phyloP scores from a whole-genome alignment of 1,284 basidiomycete species.

The Hymenochaete sp. region DNA sequence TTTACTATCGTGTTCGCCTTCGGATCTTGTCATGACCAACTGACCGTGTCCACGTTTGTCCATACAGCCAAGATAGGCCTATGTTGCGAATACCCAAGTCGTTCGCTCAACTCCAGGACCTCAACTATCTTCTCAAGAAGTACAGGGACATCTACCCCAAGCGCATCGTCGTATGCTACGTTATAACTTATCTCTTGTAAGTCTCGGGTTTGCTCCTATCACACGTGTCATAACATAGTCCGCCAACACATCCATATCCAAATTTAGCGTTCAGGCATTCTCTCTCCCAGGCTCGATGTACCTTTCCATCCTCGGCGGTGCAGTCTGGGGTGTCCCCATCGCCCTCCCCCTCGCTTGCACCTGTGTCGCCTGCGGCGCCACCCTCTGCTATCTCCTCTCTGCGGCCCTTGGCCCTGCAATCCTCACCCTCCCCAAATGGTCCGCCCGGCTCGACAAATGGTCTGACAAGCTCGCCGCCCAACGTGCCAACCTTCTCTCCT shows the following conservation, averaged over 20 bases:
- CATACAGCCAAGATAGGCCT: conserved; percentile 59
- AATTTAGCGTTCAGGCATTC: conserved; percentile 83
- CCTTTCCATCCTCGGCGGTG: conserved; percentile 91
- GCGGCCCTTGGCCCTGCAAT: conserved; percentile 85
- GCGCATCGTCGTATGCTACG: conserved; percentile 75
- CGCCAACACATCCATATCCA: conserved; percentile 11
- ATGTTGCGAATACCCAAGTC: conserved; percentile 74
- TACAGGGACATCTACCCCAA: conserved; percentile 79
- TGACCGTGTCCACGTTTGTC: background rate
- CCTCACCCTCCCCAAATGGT: conserved; percentile 78
- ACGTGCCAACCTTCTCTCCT: conserved; percentile 75
- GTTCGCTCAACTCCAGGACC: conserved; percentile 71
- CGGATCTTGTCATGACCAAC: background rate
- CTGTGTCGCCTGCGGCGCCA: conserved; percentile 85
- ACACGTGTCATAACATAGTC: background rate
- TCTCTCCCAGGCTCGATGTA: conserved; percentile 98
- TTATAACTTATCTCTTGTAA: conserved; percentile 87
- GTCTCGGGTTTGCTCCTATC: conserved; percentile 25
- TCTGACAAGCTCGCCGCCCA: conserved; percentile 62
- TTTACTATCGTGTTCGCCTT: no score
- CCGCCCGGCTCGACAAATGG: conserved; percentile 76
- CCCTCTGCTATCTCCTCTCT: conserved; percentile 90
- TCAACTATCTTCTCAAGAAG: conserved; percentile 80
- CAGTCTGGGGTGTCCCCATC: conserved; percentile 88
- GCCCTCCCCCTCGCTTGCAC: conserved; percentile 88